Evolutionary conservation across 2,329 filamentous ascomycete genomes (phyloP).

Genomic region (Corniculantispora saksenae): DNA sequence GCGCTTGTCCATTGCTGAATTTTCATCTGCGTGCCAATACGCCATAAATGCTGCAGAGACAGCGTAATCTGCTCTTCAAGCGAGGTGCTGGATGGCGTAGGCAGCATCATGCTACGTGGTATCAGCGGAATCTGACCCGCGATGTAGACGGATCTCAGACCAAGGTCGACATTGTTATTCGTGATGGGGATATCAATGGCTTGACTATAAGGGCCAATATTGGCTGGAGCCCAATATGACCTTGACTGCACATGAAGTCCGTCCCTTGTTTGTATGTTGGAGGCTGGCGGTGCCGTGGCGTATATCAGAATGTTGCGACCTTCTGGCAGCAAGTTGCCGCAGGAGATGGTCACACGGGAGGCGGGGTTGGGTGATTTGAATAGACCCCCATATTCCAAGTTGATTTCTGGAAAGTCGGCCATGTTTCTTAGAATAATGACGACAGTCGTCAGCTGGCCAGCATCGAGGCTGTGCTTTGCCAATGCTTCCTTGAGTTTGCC

Average conservation of each 20-base stretch:
- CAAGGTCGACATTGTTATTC: constrained; percentile 19
- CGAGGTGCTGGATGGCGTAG: constrained; percentile 36
- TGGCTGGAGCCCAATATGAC: constrained; percentile 97
- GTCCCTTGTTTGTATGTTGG: constrained; percentile 43
- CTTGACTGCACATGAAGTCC: constrained; percentile 87
- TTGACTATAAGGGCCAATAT: constrained; percentile 96
- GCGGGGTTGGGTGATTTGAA: constrained; percentile 82
- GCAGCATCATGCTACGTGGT: constrained; percentile 73
- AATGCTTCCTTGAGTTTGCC: constrained; percentile 46
- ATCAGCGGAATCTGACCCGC: constrained; percentile 91
- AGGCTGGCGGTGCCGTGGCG: constrained; percentile 41
- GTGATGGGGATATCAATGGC: constrained; percentile 60
- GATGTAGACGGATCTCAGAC: constrained; percentile 57
- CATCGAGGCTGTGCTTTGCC: constrained; percentile 29
- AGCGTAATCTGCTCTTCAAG: constrained; percentile 65
- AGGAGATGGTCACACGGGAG: constrained; percentile 79
- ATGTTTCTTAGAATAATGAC: constrained; percentile 76
- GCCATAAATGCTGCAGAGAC: constrained; percentile 85
- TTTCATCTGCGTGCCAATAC: constrained; percentile 71
- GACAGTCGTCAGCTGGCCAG: constrained; percentile 51
- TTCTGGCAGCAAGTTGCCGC: constrained; percentile 65
- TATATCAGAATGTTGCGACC: constrained; percentile 62
- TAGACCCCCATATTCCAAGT: constrained; percentile 71
- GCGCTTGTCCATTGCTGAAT: constrained; percentile 75
- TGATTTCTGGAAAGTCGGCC: constrained; percentile 74